phyloP scores from a whole-genome alignment of 495 filamentous ascomycete species.

The Hamigera avellanea region DNA sequence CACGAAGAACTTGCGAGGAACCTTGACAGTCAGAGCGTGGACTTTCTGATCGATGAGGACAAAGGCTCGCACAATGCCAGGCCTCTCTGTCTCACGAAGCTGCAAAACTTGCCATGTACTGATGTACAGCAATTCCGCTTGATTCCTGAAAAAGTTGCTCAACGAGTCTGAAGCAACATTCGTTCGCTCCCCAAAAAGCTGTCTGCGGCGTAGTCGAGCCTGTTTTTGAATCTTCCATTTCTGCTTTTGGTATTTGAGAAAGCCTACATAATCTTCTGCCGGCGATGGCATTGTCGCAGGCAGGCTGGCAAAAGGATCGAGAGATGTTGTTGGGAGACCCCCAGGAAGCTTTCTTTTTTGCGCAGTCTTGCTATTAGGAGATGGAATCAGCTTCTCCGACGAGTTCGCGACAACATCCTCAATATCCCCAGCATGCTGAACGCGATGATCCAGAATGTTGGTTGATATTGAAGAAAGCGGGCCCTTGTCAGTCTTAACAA shows the following conservation, averaged over 20 bases:
- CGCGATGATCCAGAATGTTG: conserved; percentile 51
- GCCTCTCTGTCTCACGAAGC: conserved; percentile 63
- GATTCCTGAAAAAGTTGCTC: conserved; percentile 78
- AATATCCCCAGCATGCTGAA: conserved; percentile 51
- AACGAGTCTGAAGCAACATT: conserved; percentile 59
- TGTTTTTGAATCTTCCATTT: conserved; percentile 99
- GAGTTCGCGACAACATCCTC: conserved; percentile 71
- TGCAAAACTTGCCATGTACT: conserved; percentile 94
- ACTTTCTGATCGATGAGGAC: conserved; percentile 90
- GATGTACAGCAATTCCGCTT: conserved; percentile 77
- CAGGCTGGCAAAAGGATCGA: conserved; percentile 74
- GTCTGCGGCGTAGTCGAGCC: conserved; percentile 72
- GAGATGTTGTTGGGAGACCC: conserved; percentile 43
- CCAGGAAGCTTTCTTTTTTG: conserved; percentile 82
- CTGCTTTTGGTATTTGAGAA: conserved; percentile 91
- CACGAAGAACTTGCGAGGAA: conserved; percentile 79
- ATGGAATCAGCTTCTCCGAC: conserved; percentile 56
- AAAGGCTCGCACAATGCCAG: conserved; percentile 79
- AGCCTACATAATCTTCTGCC: conserved; percentile 76
- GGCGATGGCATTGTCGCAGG: conserved; percentile 80
- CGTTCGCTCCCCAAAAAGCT: conserved; percentile 83
- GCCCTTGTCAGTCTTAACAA: conserved; percentile 63
- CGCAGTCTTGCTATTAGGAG: conserved; percentile 49
- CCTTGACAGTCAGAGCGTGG: conserved; percentile 76
- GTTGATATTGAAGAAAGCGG: conserved; percentile 61